Conservation (phyloP, 2,329 filamentous ascomycete genomes). For the Mycosphaerella arachidis region DNA sequence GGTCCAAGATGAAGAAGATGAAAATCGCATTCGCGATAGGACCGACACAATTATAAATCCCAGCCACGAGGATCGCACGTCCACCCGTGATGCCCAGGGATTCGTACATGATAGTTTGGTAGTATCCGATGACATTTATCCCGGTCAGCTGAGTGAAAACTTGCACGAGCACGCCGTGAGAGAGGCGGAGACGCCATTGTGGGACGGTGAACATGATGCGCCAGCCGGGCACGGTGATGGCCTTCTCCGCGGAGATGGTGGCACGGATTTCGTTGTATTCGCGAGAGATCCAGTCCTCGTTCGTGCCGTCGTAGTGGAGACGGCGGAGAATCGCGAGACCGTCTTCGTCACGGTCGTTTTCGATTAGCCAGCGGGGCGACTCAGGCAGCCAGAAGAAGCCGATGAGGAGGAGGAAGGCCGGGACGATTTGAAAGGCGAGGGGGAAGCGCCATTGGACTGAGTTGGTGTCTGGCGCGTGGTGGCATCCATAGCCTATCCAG, state of each 20-base stretch:
- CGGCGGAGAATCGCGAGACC: conserved; percentile 35
- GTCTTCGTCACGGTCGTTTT: conserved; percentile 24
- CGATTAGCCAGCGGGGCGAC: conserved; percentile 20
- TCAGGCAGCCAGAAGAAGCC: conserved; percentile 37
- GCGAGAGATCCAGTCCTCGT: conserved; percentile 55
- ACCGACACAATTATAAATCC: conserved; percentile 58
- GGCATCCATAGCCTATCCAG: conserved; percentile 48
- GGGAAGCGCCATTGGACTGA: conserved; percentile 39
- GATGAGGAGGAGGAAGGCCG: conserved; percentile 40
- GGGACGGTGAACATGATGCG: conserved; percentile 55
- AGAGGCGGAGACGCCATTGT: conserved; percentile 57
- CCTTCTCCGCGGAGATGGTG: conserved; percentile 57
- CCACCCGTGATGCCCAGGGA: conserved; percentile 53
- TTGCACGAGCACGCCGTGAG: conserved; percentile 59
- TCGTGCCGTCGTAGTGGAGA: conserved; percentile 51
- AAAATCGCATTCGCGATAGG: conserved; percentile 57
- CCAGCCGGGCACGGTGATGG: conserved; percentile 52
- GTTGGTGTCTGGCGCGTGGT: conserved; percentile 36
- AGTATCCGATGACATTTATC: conserved; percentile 61
- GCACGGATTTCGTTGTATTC: conserved; percentile 59
- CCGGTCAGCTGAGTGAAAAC: conserved; percentile 63
- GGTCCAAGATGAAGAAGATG: conserved; percentile 54
- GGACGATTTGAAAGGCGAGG: conserved; percentile 45
- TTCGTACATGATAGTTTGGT: conserved; percentile 56
- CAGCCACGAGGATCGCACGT: conserved; percentile 52